Evolutionary conservation across 1,139 yeast species (phyloP).

Genomic region (Geotrichum bryndzae): DNA sequence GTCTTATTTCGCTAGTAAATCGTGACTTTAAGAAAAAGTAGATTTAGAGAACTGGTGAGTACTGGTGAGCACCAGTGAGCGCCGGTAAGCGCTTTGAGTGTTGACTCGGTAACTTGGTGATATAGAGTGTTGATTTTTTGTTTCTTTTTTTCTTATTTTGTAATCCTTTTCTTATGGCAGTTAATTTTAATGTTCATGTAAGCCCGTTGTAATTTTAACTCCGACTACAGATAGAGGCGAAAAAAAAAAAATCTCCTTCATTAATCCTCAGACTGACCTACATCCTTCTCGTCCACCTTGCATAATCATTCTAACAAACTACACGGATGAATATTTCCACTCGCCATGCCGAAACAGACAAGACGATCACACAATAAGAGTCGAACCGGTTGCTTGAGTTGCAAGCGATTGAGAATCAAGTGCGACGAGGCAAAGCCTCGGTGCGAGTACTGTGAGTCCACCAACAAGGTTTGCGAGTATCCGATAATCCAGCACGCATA

Average conservation of each 20-base stretch:
- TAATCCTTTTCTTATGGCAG: background rate
- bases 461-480: conserved; percentile 17
- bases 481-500: background rate
- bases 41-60: background rate
- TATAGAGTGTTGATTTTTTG: background rate
- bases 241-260: no score
- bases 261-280: background rate
- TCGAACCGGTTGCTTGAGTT: conserved; percentile 15
- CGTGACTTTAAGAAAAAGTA: conserved; percentile 24
- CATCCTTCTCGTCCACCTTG: background rate
- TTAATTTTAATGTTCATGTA: background rate
- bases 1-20: conserved; percentile 15
- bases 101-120: no score
- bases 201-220: background rate
- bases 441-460: conserved; percentile 16
- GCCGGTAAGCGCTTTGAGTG: background rate
- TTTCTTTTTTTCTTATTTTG: background rate
- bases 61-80: no score
- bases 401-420: conserved; percentile 16
- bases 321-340: background rate
- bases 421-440: conserved; percentile 15
- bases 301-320: background rate
- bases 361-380: conserved; percentile 14
- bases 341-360: background rate
- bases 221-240: background rate